A percentile compares a stretch with the other conserved stretches of the same genome.
These are phyloP conservation scores for Mycosphaerelloides madeirae DNA, from an alignment of 2,329 filamentous ascomycete species.

Conservation along the genomic window DNA sequence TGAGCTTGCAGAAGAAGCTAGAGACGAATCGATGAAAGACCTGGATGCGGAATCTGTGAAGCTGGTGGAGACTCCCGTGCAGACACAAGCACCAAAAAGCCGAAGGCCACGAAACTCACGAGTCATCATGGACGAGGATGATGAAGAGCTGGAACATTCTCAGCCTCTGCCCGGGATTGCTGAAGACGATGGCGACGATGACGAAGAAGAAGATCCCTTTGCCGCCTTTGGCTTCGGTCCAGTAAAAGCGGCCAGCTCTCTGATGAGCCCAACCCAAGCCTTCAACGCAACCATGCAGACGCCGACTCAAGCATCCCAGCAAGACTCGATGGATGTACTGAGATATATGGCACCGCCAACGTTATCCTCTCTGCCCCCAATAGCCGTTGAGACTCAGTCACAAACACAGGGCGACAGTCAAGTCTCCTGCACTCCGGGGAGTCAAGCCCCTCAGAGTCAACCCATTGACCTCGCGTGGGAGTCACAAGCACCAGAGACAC, in stretches of 20 bases:
- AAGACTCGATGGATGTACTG: slow-evolving; percentile 43
- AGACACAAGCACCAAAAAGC: slow-evolving; percentile 8
- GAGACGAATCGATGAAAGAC: slow-evolving; percentile 33
- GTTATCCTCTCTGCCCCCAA: slow-evolving; percentile 25
- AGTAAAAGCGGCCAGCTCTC: slow-evolving; percentile 16
- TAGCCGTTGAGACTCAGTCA: slow-evolving; percentile 6
- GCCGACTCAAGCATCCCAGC: slow-evolving; percentile 30
- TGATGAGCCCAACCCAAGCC: slow-evolving; percentile 33
- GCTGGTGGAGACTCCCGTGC: neutral
- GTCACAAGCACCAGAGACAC: slow-evolving; percentile 29
- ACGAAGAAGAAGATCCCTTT: slow-evolving; percentile 30
- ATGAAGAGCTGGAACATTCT: slow-evolving; percentile 25
- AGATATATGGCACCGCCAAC: slow-evolving; percentile 30
- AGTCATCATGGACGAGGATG: slow-evolving; percentile 34
- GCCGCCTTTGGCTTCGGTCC: slow-evolving; percentile 31
- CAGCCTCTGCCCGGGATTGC: neutral
- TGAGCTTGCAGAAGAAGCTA: slow-evolving; percentile 11
- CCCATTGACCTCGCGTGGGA: slow-evolving; percentile 36
- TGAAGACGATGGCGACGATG: slow-evolving; percentile 8
- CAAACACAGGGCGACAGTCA: slow-evolving; percentile 18
- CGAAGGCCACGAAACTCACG: slow-evolving; percentile 29
- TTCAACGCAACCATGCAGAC: slow-evolving; percentile 35
- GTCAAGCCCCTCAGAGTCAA: slow-evolving; percentile 29
- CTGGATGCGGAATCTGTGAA: slow-evolving; percentile 28
- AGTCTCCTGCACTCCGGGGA: slow-evolving; percentile 15